Percentiles rank a stretch among this genome's conserved stretches.
These are phyloP conservation scores for Camellia lanceoleosa DNA, from an alignment of 148 eudicot species.

Conservation along the genomic window DNA sequence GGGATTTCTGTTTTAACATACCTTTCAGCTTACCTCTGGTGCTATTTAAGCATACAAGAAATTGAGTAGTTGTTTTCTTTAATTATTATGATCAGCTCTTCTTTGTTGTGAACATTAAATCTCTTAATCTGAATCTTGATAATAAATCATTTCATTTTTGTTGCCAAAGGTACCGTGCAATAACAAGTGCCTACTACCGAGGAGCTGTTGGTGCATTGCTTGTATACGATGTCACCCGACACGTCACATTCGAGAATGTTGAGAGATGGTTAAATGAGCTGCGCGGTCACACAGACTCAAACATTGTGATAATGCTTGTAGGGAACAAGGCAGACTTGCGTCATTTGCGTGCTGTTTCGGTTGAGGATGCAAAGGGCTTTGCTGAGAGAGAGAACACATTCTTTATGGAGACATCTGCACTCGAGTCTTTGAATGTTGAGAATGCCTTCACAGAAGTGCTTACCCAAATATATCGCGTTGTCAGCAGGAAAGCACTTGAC, in stretches of 20 bases:
- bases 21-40: neutral
- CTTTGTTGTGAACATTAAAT: neutral
- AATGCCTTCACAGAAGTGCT: constrained; percentile 38
- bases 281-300: constrained; percentile 36
- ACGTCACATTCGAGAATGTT: constrained; percentile 38
- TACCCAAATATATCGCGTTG: constrained; percentile 34
- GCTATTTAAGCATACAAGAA: neutral
- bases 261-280: constrained; percentile 43
- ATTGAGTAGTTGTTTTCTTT: no score
- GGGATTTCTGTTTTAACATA: neutral
- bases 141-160: neutral
- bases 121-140: neutral
- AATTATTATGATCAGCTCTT: neutral
- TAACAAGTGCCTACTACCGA: constrained; percentile 44
- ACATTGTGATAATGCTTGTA: constrained; percentile 41
- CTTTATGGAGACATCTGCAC: constrained; percentile 42
- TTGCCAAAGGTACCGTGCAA: constrained; percentile 35
- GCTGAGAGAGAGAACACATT: constrained; percentile 35
- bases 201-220: constrained; percentile 44
- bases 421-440: constrained; percentile 37
- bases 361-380: constrained; percentile 35
- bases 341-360: constrained; percentile 38
- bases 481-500: constrained; percentile 40
- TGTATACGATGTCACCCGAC: constrained; percentile 35
- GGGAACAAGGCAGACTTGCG: constrained; percentile 42